A percentile compares a stretch with the other conserved stretches of the same genome.
phyloP scores from a whole-genome alignment of 176 grass and related monocot species.

The Pontederia crassipes region DNA sequence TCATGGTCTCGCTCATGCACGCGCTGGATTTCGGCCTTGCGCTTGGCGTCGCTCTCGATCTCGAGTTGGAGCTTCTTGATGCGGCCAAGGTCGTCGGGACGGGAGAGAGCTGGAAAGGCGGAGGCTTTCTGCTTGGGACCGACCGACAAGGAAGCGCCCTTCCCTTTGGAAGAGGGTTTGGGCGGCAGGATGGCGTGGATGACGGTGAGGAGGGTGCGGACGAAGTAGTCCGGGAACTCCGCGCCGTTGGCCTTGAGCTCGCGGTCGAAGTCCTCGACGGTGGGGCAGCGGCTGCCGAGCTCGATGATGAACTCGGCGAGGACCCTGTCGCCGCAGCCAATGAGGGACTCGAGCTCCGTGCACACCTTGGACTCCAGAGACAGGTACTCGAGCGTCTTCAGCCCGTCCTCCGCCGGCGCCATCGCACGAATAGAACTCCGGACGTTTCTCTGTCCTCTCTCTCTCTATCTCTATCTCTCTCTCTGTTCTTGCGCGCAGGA shows the following conservation, averaged over 20 bases:
- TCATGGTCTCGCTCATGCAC: background rate
- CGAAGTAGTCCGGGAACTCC: slow-evolving; percentile 68
- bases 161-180: slow-evolving; percentile 25
- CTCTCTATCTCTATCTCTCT: no score
- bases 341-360: slow-evolving; percentile 60
- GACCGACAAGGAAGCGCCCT: background rate
- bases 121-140: slow-evolving; percentile 6
- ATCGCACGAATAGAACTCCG: background rate
- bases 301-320: slow-evolving; percentile 80
- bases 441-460: no score
- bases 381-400: slow-evolving; percentile 61
- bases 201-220: slow-evolving; percentile 65
- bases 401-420: slow-evolving; percentile 27
- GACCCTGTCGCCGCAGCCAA: slow-evolving; percentile 66
- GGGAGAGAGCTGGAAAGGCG: slow-evolving; percentile 49
- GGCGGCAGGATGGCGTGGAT: slow-evolving; percentile 85
- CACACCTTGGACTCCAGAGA: slow-evolving; percentile 65
- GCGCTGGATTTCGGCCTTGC: slow-evolving; percentile 4
- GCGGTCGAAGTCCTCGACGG: slow-evolving; percentile 46
- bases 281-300: slow-evolving; percentile 38
- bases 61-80: slow-evolving; percentile 55
- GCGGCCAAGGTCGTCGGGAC: slow-evolving; percentile 48
- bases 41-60: slow-evolving; percentile 51
- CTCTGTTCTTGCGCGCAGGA: no score
- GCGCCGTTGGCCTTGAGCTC: slow-evolving; percentile 55